These are phyloP conservation scores for Chaetomium strumarium DNA, from an alignment of 2,329 filamentous ascomycete genomes.

Conservation along the genomic window DNA sequence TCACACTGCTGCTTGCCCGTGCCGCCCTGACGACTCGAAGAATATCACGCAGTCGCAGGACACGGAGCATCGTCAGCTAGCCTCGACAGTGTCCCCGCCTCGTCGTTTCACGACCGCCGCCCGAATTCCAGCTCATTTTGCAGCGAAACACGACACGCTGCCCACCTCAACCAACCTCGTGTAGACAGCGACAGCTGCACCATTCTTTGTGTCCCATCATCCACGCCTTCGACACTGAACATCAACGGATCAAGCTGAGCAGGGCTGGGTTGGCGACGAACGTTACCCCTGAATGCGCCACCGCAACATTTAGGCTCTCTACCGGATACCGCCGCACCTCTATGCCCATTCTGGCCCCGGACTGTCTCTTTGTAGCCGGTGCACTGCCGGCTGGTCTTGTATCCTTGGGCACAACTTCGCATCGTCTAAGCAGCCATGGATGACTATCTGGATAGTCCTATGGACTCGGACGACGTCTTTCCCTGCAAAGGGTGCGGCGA, in stretches of 20 bases:
- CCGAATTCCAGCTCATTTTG: not conserved
- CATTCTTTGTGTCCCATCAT: constrained; percentile 3
- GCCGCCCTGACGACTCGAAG: not conserved
- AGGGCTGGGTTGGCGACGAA: not conserved
- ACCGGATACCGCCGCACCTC: not conserved
- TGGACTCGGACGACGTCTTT: constrained; percentile 77
- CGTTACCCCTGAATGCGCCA: constrained; percentile 5
- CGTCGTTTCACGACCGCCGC: not conserved
- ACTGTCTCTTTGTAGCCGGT: not conserved
- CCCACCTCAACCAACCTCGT: not conserved
- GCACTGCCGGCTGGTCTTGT: not conserved
- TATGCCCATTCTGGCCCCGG: not conserved
- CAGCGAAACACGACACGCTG: constrained; percentile 1
- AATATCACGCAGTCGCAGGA: not conserved
- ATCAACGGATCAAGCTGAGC: not conserved
- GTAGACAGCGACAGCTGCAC: not conserved
- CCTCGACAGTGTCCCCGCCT: not conserved
- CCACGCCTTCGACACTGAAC: not conserved
- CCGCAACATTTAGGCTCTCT: not conserved
- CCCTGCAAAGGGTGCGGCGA: constrained; percentile 92
- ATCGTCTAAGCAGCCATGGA: constrained; percentile 48
- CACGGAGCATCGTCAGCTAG: not conserved
- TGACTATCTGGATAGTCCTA: constrained; percentile 57
- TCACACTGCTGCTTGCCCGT: too few relatives aligned
- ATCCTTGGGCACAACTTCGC: constrained; percentile 5